These are phyloP conservation scores for Chenopodium suecicum DNA, from an alignment of 148 eudicot genomes.

Conservation along the genomic window DNA sequence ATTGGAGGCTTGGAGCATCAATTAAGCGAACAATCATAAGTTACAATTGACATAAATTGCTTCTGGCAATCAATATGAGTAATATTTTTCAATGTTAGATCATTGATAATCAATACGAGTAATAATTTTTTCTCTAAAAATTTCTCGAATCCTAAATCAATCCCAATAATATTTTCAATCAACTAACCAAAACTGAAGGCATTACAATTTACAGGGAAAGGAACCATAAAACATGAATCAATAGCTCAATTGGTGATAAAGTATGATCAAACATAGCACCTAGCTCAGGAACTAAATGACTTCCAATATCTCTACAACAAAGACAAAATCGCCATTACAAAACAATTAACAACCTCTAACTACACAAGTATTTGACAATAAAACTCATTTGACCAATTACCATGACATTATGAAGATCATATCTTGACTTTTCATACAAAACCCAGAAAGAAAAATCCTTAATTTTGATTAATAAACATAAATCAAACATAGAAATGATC, in stretches of 20 bases:
- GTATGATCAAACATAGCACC: background rate
- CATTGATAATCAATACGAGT: too few relatives aligned
- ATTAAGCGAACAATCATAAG: background rate
- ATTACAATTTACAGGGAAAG: background rate
- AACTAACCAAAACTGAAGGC: background rate
- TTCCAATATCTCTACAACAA: too few relatives aligned
- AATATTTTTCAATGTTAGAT: too few relatives aligned
- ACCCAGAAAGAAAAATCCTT: conserved; percentile 14
- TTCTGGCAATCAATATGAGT: too few relatives aligned
- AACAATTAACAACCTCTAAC: background rate
- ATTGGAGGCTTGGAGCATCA: background rate
- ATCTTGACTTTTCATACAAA: conserved; percentile 1
- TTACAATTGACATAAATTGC: background rate
- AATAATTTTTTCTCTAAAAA: background rate
- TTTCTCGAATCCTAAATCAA: background rate
- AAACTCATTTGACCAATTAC: background rate
- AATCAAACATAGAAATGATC: background rate
- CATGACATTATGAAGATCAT: background rate
- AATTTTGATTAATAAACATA: background rate
- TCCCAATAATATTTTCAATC: background rate
- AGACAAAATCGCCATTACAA: background rate
- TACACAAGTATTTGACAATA: background rate
- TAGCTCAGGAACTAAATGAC: background rate
- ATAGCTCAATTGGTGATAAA: background rate
- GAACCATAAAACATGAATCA: background rate